A percentile compares a stretch with the other conserved stretches of the same genome.
Evolutionary conservation across 23 red algal genomes (phyloP).

Genomic region (Pyropia haitanensis): DNA sequence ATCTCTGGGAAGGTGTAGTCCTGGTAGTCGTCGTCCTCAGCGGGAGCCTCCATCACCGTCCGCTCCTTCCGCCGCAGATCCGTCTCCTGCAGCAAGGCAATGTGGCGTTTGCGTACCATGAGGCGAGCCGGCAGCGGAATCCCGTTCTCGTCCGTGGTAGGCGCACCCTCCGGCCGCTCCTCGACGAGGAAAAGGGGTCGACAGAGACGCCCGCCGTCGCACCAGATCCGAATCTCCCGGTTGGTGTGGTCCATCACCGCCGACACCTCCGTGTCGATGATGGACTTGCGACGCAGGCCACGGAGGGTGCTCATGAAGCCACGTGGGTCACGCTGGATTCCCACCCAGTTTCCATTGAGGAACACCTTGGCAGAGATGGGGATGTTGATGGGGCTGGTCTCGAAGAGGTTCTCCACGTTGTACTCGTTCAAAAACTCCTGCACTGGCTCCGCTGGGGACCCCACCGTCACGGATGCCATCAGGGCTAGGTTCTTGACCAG

Average conservation of each 20-base stretch:
- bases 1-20: slow-evolving; percentile 42
- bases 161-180: slow-evolving; percentile 5
- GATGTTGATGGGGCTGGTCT: slow-evolving; percentile 51
- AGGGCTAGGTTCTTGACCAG: slow-evolving; percentile 97
- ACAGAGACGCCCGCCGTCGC: slow-evolving; percentile 89
- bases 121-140: slow-evolving; percentile 4
- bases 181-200: slow-evolving; percentile 87
- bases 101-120: slow-evolving; percentile 57
- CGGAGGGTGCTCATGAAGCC: slow-evolving; percentile 56
- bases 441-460: slow-evolving; percentile 52
- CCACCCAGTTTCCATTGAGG: slow-evolving; percentile 96
- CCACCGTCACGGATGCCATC: slow-evolving; percentile 95
- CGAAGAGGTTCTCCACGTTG: slow-evolving; percentile 60
- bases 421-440: slow-evolving; percentile 82
- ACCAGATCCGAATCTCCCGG: slow-evolving; percentile 85
- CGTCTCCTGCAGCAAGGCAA: slow-evolving; percentile 8
- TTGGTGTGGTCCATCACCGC: slow-evolving; percentile 85
- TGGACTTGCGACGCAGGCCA: slow-evolving; percentile 52
- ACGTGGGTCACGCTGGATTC: slow-evolving; percentile 71
- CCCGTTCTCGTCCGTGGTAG: neutral
- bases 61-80: neutral
- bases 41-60: neutral
- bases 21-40: slow-evolving; percentile 32
- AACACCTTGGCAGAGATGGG: slow-evolving; percentile 72
- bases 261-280: slow-evolving; percentile 85